phyloP scores from a whole-genome alignment of 108 stramenopile genomes.

The Aurantiochytrium sp. region DNA sequence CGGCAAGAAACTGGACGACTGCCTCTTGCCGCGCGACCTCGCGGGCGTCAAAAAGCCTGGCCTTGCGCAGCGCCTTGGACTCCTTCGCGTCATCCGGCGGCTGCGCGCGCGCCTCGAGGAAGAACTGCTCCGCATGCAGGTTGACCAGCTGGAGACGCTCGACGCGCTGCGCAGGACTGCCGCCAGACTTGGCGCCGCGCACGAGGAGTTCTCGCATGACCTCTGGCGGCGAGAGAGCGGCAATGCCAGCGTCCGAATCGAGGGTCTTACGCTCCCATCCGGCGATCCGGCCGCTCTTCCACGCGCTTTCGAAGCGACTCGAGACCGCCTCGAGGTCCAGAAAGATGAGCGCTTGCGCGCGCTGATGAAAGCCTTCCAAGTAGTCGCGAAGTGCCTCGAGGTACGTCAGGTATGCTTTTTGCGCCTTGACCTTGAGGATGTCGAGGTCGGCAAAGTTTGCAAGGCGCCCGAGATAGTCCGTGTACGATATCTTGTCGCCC shows the following conservation, averaged over 20 bases:
- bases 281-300: conserved; percentile 1
- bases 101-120: background rate
- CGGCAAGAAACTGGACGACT: conserved; percentile 68
- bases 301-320: conserved; percentile 14
- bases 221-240: conserved; percentile 67
- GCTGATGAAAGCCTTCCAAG: background rate
- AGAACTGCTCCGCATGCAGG: background rate
- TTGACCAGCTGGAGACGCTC: conserved; percentile 66
- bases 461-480: conserved; percentile 39
- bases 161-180: conserved; percentile 76
- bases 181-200: conserved; percentile 91
- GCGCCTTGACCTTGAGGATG: background rate
- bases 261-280: background rate
- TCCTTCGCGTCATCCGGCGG: background rate
- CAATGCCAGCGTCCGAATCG: conserved; percentile 43
- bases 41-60: background rate
- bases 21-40: conserved; percentile 70
- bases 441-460: conserved; percentile 19
- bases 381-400: conserved; percentile 30
- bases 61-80: background rate
- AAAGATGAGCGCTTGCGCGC: conserved; percentile 33
- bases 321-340: conserved; percentile 23
- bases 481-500: background rate
- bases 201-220: conserved; percentile 79
- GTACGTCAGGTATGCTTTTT: conserved; percentile 30